phyloP scores from a whole-genome alignment of 2,329 filamentous ascomycete genomes.

The Sporothrix curviconia region DNA sequence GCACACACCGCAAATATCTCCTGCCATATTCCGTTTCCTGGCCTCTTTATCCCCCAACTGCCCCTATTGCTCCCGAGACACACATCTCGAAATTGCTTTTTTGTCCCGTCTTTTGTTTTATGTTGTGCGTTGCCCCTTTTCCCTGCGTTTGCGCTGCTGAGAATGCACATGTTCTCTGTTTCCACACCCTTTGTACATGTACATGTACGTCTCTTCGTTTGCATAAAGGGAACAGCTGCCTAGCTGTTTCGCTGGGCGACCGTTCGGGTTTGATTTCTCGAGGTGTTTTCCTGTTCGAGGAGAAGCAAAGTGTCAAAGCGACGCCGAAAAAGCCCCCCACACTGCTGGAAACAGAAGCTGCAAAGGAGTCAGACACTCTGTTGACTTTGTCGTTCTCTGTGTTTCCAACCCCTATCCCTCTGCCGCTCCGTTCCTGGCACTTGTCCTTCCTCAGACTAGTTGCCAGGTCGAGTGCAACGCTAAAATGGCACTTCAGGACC shows the following conservation, averaged over 20 bases:
- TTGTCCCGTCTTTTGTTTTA: neutral
- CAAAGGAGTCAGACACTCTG: neutral
- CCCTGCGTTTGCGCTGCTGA: neutral
- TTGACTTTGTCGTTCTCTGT: neutral
- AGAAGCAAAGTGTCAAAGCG: neutral
- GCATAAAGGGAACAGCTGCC: neutral
- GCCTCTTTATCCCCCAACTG: neutral
- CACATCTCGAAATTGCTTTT: neutral
- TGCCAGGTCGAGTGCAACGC: neutral
- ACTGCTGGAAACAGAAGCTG: neutral
- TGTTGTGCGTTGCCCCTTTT: neutral
- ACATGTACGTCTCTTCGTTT: no score
- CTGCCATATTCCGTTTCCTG: neutral
- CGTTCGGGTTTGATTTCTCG: no score
- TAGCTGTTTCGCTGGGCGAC: no score
- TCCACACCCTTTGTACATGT: no score
- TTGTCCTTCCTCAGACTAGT: constrained; percentile 9
- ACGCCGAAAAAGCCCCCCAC: neutral
- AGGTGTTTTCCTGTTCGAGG: no score
- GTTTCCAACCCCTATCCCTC: constrained; percentile 2
- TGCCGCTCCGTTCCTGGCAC: constrained; percentile 14
- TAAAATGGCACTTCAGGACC: constrained; percentile 13
- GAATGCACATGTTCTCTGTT: neutral
- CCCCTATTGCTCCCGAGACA: constrained; percentile 4
- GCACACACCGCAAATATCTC: no score